A percentile compares a stretch with the other conserved stretches of the same genome.
These are phyloP conservation scores for Stromatinia cepivora DNA, from an alignment of 2,329 filamentous ascomycete genomes.

Conservation along the genomic window DNA sequence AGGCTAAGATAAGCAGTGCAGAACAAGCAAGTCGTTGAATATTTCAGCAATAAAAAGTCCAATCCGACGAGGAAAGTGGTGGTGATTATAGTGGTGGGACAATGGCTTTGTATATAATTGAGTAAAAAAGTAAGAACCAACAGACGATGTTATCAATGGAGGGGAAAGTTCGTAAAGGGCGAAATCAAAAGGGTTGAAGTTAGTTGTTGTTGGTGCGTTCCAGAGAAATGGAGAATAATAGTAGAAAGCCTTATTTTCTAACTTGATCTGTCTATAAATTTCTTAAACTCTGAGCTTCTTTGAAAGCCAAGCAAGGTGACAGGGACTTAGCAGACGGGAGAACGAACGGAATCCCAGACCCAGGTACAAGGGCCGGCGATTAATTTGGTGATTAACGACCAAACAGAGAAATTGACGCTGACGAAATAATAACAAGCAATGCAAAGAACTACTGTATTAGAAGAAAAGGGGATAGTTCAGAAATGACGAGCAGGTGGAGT, in stretches of 20 bases:
- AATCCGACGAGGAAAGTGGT: conserved; percentile 1
- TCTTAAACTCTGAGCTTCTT: conserved; percentile 1
- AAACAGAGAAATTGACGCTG: conserved; percentile 9
- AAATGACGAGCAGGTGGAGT: background rate
- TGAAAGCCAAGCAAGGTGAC: background rate
- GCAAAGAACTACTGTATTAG: background rate
- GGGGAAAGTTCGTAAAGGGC: background rate
- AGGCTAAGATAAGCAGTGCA: conserved; percentile 29
- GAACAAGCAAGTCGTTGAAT: conserved; percentile 1
- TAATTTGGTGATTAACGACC: background rate
- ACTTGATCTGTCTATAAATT: background rate
- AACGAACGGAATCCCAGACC: background rate
- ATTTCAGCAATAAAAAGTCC: background rate
- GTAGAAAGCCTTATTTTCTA: background rate
- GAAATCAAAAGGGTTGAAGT: background rate
- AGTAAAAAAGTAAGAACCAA: background rate
- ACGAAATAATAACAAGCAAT: background rate
- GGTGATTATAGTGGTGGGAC: background rate
- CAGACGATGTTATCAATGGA: background rate
- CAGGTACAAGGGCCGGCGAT: conserved; percentile 19
- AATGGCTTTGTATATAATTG: conserved; percentile 14
- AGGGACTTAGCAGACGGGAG: background rate
- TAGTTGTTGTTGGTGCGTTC: conserved; percentile 5
- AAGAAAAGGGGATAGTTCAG: background rate
- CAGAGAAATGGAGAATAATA: background rate